Evolutionary conservation across 192 early-diverging fungal species (phyloP).

Genomic region (Coemansia sp.): DNA sequence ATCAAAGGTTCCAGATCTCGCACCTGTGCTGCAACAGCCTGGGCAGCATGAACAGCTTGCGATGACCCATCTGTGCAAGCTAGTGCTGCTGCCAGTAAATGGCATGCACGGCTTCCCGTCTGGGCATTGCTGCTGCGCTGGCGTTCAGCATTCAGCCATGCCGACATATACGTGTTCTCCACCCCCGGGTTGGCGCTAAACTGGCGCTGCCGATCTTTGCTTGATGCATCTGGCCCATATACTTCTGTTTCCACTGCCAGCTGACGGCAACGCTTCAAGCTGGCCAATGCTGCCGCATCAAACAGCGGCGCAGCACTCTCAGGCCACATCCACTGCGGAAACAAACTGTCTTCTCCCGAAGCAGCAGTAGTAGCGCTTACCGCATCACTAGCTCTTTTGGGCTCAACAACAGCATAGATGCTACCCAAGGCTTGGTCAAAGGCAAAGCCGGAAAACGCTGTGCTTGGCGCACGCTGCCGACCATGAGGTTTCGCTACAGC

Average conservation of each 20-base stretch:
- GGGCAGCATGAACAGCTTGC: background rate
- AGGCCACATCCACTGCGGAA: slow-evolving; percentile 41
- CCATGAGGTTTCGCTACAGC: background rate
- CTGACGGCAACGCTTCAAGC: slow-evolving; percentile 9
- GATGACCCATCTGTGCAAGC: background rate
- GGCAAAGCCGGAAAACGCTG: slow-evolving; percentile 36
- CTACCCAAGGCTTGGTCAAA: slow-evolving; percentile 25
- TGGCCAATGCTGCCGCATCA: slow-evolving; percentile 27
- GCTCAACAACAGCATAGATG: slow-evolving; percentile 29
- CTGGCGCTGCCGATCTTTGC: slow-evolving; percentile 1
- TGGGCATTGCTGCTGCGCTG: background rate
- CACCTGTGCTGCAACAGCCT: slow-evolving; percentile 2
- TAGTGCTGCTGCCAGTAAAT: slow-evolving; percentile 18
- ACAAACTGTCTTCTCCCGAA: background rate
- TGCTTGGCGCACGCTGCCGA: background rate
- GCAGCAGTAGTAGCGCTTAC: background rate
- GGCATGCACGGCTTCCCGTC: background rate
- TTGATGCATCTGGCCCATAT: background rate
- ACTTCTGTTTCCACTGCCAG: slow-evolving; percentile 8
- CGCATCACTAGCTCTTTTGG: slow-evolving; percentile 10
- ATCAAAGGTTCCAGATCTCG: slow-evolving; percentile 4
- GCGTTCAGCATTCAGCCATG: slow-evolving; percentile 28
- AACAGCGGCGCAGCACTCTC: slow-evolving; percentile 20
- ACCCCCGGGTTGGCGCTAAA: slow-evolving; percentile 40
- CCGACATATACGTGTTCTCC: slow-evolving; percentile 30